Base-by-base conservation (phyloP, 768 basidiomycete species). In the Udeniomyces megalosporus region DNA sequence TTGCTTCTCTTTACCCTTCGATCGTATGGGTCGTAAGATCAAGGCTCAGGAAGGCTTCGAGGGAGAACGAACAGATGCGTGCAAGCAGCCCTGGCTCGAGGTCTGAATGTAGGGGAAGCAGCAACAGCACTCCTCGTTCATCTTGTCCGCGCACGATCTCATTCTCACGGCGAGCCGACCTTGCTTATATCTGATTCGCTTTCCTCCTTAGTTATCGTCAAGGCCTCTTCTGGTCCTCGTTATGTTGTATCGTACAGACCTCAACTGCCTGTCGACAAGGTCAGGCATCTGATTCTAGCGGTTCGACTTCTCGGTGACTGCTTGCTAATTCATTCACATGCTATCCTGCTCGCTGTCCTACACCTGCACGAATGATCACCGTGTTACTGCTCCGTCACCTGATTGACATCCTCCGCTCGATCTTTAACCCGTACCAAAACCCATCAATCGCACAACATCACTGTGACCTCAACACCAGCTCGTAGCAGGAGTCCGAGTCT, bases 161-260 rank as follows among this genome's bases (percentile, higher is more conserved):
- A n/a, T n/a, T n/a, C n/a, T n/a, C n/a, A 42, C 38, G 17, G 8
- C 38, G 48, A 50, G 8, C 8, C 48, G 6, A 56, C n/a, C 22
- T 50, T 50, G n/a, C 48, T 29, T 22, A 50, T n/a, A 50, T 22
- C 28, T 56, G 54, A n/a, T n/a, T n/a, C n/a, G n/a, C 24, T 34
- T 24, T 26, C 50, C 15, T 46, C 29, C 17, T 45, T 61, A 79
- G 93, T 97, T 75, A 99, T 99, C 68, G 95, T 99, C 67, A 99
- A 99, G 75, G 92, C 93, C 0, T 96, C 92, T 0, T 93, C 90
- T 22, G 95, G 95, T 6, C 95, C 95, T 32, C 86, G 95, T 69
- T 99, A 99, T 72, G 93, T 97, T 32, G 95, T 99, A 15, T 96
- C 93, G 1, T 97, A 88, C 73, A 83, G 95, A 48, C 91, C 90